Base-by-base conservation (phyloP, 495 filamentous ascomycete genomes). In the Lentithecium fluviatile region DNA sequence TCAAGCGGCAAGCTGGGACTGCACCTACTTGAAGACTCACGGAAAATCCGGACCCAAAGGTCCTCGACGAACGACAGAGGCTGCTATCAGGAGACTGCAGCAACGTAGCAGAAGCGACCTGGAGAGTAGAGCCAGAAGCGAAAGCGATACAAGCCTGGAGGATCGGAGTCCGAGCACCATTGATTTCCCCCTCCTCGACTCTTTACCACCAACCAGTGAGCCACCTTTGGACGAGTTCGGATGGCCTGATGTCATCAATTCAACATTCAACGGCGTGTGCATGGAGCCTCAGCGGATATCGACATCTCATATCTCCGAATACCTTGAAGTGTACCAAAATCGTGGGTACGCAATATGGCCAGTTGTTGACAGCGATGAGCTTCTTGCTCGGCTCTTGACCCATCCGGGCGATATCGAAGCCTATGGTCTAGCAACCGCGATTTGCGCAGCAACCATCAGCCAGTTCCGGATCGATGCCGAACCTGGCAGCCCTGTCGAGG, bases 341-440 rank as follows among this genome's bases (percentile, higher is more conserved):
- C 73, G 74, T n/a, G 69, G 78, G 58, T 78, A 76, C 50, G 71
- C 75, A 0, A 75, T 80, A 12, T 80, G 78, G 78, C 78, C 78
- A n/a, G 71, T 80, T 24, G 73, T 79, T 6, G 69, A 76, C 34
- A 73, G 74, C 29, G 76, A 77, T 50, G 56, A 67, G 13, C 60
- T 80, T 23, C 70, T 76, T 10, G 70, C 71, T 1, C 60, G 60
- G 5, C 65, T 80, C 1, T 47, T 64, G 5, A 70, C 73, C 7
- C 21, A 58, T 0, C 45, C 21, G 32, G 60, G 74, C 1, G 71
- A 76, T 55, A 58, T 69, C 34, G 76, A 77, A 65, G 71, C 69
- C 2, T 74, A 75, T 48, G 73, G 71, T 3, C 69, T 79, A n/a
- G 76, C 75, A 13, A 71, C 70, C 0, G 73, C 76, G 8, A 60